Base-by-base conservation (phyloP, 2,329 filamentous ascomycete genomes). In the Cryphonectria carpinicola region DNA sequence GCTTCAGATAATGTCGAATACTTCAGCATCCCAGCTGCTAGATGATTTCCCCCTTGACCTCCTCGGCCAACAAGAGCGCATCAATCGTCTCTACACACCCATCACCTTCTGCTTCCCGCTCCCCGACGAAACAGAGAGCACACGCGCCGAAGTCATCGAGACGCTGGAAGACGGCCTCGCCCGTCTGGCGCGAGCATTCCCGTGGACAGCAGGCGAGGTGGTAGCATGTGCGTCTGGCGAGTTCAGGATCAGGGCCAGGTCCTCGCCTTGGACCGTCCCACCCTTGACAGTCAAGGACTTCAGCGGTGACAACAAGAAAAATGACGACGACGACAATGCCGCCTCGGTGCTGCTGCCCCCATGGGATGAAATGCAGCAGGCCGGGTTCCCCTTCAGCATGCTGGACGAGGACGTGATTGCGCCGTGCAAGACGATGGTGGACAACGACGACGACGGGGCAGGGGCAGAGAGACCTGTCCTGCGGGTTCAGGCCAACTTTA, bases 161-260 rank as follows among this genome's bases (percentile, higher is more conserved):
- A 80, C 74, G 0, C 65, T 86, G 4, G 74, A 74, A 0, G 70
- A 63, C 0, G 84, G 83, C 35, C 79, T 87, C 0, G 73, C 77
- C 39, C 77, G 78, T 3, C 78, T 88, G 0, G 73, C 80, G 0
- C 65, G 74, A 0, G 76, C 54, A 49, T 85, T 87, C 60, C 84
- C 83, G 0, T 87, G 83, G 84, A 71, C 84, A 0, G 81, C 84
- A 4, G 85, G 85, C 3, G 79, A 83, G 41, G 80, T 85, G 0
- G 76, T 84, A 41, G 76, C 79, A 35, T 78, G 82, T 58, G 77
- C 74, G 6, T 72, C 74, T 8, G 72, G 72, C 11, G 67, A 76
- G 5, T 82, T 81, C 75, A 83, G 79, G 71, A 84, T 87, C 72
- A 78, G 74, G 28, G 67, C 75, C 28, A 49, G 22, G 46, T 76